Base-by-base conservation (phyloP, 2,329 filamentous ascomycete species). In the Colletotrichum aenigma region DNA sequence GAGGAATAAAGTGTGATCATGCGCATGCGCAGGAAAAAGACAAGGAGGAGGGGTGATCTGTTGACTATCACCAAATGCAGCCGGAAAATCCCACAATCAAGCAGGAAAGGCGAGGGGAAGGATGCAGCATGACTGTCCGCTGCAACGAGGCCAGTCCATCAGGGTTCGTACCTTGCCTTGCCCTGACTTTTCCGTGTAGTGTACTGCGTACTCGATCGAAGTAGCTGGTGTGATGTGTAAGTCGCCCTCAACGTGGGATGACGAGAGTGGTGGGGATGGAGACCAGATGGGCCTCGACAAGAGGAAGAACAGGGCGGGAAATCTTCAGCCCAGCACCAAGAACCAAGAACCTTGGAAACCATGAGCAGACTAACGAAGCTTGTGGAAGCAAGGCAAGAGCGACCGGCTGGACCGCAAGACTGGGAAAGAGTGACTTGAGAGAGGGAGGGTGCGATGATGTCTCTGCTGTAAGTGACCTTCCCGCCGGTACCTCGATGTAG, bases 1-100 rank as follows among this genome's bases (percentile, higher is more conserved):
- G 58, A 69, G 48, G 65, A 16, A 68, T 61, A 52, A 67, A 68
- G 58, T 61, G 48, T 52, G 70, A 75, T 75, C 74, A 69, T 75
- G 74, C 73, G 73, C 48, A 73, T 60, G 48, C 43, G 43, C 74
- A 68, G 65, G 64, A 24, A 55, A 52, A 75, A 43, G 21, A 52
- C 68, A 71, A 58, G 66, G 38, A 64, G 71, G 52, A 67, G 71
- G 66, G 43, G n/a, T 58, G 71, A 65, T 70, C 38, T 70, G 32
- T 55, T 61, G 43, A n/a, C 26, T 56, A 52, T 64, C 28, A 24
- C 38, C 38, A 67, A 30, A 66, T 21, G 43, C 38, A 24, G 65
- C 65, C n/a, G n/a, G n/a, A 52, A 26, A 66, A 48, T 52, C 48
- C 28, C 28, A 70, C 13, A 15, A 28, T 62, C 26, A 13, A 62